Percentiles rank a stretch among this genome's conserved stretches.
Evolutionary conservation across 805 yeast genomes (phyloP).

Genomic region (Spathaspora arborariae): DNA sequence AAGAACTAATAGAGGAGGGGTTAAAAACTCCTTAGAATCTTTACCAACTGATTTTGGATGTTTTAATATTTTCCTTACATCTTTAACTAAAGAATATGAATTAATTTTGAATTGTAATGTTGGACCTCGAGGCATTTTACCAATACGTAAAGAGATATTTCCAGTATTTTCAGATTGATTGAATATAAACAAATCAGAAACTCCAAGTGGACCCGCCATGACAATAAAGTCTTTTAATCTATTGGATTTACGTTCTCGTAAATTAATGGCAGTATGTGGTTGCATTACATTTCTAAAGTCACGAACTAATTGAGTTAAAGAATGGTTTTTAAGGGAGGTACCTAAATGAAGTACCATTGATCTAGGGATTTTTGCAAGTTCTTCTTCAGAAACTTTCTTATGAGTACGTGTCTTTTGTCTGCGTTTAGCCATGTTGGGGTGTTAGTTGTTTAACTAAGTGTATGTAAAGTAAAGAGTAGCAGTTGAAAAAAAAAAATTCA

Average conservation of each 20-base stretch:
- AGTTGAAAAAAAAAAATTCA: not conserved
- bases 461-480: not conserved
- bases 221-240: constrained; percentile 89
- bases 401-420: constrained; percentile 84
- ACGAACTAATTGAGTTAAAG: constrained; percentile 76
- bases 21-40: constrained; percentile 57
- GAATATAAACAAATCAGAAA: constrained; percentile 82
- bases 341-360: constrained; percentile 95
- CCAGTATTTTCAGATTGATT: constrained; percentile 78
- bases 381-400: constrained; percentile 59
- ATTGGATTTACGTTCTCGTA: constrained; percentile 83
- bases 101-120: constrained; percentile 78
- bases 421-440: constrained; percentile 34
- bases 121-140: constrained; percentile 92
- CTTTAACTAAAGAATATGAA: constrained; percentile 77
- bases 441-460: not conserved
- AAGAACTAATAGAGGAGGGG: constrained; percentile 88
- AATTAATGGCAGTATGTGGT: constrained; percentile 90
- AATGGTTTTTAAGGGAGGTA: constrained; percentile 67
- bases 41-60: constrained; percentile 75
- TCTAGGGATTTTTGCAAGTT: constrained; percentile 70
- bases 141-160: constrained; percentile 75
- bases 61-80: constrained; percentile 63
- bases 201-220: constrained; percentile 98
- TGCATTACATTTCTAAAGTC: constrained; percentile 91